Evolutionary conservation across 371 early-diverging fungal genomes (phyloP).

Genomic region (Syncephalastrum monosporum): DNA sequence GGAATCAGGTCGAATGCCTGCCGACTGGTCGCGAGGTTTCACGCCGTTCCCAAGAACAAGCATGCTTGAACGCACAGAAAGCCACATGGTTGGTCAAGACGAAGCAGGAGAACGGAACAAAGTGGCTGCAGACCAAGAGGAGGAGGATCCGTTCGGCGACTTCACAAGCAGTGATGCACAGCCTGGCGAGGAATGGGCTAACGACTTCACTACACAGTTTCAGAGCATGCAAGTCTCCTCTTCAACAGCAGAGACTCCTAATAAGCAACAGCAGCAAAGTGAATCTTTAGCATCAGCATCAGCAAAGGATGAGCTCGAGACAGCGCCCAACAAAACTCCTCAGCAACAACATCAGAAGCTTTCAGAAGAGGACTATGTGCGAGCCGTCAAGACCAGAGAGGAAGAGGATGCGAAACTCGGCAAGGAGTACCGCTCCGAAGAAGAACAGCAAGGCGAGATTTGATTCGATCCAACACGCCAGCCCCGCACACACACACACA

Average conservation of each 20-base stretch:
- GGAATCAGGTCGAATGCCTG: conserved; percentile 16
- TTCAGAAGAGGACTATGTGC: conserved; percentile 20
- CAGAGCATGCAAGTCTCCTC: conserved; percentile 12
- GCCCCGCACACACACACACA: not conserved
- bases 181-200: conserved; percentile 9
- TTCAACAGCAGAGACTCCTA: too few relatives aligned
- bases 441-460: conserved; percentile 33
- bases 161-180: conserved; percentile 24
- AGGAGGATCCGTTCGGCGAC: conserved; percentile 45
- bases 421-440: conserved; percentile 26
- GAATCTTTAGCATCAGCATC: conserved; percentile 1
- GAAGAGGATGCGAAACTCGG: conserved; percentile 20
- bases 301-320: not conserved
- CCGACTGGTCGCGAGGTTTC: conserved; percentile 27
- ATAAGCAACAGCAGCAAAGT: not conserved
- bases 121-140: conserved; percentile 3
- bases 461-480: conserved; percentile 3
- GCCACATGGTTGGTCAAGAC: conserved; percentile 19
- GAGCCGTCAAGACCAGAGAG: conserved; percentile 27
- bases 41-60: conserved; percentile 24
- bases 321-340: not conserved
- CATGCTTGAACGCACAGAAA: conserved; percentile 27
- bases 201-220: conserved; percentile 13
- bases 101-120: conserved; percentile 12
- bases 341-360: conserved; percentile 3